Evolutionary conservation across 805 yeast genomes (phyloP), one percentile per base, ranked within the genome.

Genomic region (Candida insectalens): DNA sequence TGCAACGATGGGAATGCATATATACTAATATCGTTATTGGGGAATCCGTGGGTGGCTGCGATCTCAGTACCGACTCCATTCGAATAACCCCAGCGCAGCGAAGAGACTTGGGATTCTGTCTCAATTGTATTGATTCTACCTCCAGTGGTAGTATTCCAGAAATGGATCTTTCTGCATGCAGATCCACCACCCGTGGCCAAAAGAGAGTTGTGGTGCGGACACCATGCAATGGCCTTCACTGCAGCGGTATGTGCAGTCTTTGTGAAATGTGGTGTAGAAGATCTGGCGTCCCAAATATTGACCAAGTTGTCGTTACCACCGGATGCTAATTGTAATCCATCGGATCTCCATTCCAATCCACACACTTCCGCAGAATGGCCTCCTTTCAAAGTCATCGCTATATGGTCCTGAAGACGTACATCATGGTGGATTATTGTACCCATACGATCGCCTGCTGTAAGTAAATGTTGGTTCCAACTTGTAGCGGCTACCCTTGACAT

Each of bases 141-240:
- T 2, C 97, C 98, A 0, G 94, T 83, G 14, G 83, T 73, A 3
- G 96, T 75, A 57, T 92, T 92, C 97, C 97, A 92, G 59, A 92
- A 84, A 58, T 89, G 89, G 38, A 89, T 83, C 30, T 78, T 72
- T 51, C 77, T 80, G 58, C 92, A 96, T 21, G 83, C 71, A 9
- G 94, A 80, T 12, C 98, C 98, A 34, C 98, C 98, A 5, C 97
- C 98, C 3, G 96, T 81, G n/a, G 96, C 96, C 34, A 89, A 65
- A 35, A 88, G 58, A 39, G 82, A 79, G 20, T 62, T 62, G 46
- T 84, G 89, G 53, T 80, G 80, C 2, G 97, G 97, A 51, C 94
- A 82, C 96, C 96, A 89, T 6, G 89, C 77, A 32, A 92, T 56
- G 2, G 97, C 96, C 58, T 92, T 92, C 4, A 89, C 95, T 1